Percentiles rank a stretch among this genome's conserved stretches.
Evolutionary conservation across 108 stramenopile genomes (phyloP).

Genomic region (Fragilaria radians): DNA sequence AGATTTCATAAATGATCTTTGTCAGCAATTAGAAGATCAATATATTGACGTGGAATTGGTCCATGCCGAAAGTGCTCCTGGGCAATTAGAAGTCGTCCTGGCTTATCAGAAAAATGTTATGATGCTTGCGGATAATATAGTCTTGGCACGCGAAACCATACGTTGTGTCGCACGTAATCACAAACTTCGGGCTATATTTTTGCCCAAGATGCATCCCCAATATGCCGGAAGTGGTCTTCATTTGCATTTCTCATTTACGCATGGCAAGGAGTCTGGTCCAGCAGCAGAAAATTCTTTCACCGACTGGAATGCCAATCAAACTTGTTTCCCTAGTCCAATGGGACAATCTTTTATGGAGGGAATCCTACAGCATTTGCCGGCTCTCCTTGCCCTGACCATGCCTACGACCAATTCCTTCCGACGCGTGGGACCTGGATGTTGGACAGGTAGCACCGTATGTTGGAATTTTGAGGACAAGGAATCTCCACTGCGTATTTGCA

Average conservation of each 20-base stretch:
- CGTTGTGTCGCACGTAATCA: constrained; percentile 40
- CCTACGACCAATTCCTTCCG: constrained; percentile 70
- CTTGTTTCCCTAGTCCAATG: constrained; percentile 20
- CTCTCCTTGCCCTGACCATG: constrained; percentile 54
- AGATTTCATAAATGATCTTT: constrained; percentile 50
- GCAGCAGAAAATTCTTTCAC: constrained; percentile 28
- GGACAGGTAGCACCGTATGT: constrained; percentile 59
- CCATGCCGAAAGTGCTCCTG: constrained; percentile 68
- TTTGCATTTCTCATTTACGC: constrained; percentile 58
- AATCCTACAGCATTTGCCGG: constrained; percentile 55
- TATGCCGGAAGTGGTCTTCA: constrained; percentile 77
- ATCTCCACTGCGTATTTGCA: constrained; percentile 57
- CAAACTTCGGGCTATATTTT: constrained; percentile 50
- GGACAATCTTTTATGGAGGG: constrained; percentile 74
- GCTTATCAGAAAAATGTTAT: constrained; percentile 44
- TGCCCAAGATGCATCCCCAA: constrained; percentile 53
- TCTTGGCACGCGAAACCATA: constrained; percentile 68
- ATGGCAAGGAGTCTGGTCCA: constrained; percentile 13
- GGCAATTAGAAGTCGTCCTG: constrained; percentile 77
- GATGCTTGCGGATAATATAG: constrained; percentile 53
- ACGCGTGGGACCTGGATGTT: constrained; percentile 73
- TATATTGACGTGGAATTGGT: constrained; percentile 59
- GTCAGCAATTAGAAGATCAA: constrained; percentile 57
- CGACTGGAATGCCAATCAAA: constrained; percentile 2
- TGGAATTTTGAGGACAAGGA: constrained; percentile 83